phyloP scores from a whole-genome alignment of 1,139 yeast species.

The Williopsis jadinii region DNA sequence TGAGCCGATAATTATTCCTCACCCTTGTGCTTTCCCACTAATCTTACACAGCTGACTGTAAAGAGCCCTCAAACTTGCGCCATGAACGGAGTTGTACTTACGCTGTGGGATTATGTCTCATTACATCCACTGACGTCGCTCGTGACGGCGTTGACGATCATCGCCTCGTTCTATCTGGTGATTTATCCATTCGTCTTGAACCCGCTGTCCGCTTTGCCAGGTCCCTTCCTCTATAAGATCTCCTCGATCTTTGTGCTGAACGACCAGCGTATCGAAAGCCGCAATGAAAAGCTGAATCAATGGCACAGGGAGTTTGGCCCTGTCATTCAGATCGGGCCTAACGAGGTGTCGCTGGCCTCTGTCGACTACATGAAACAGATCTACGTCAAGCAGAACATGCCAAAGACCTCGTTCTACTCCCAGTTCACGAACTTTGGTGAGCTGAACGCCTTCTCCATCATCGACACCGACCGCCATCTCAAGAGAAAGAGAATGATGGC shows the following conservation, averaged over 20 bases:
- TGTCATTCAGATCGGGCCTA: slow-evolving; percentile 54
- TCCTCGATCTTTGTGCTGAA: slow-evolving; percentile 42
- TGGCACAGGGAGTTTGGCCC: slow-evolving; percentile 55
- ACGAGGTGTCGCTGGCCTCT: slow-evolving; percentile 55
- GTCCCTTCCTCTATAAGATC: slow-evolving; percentile 48
- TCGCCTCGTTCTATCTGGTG: not conserved
- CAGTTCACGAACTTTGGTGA: slow-evolving; percentile 56
- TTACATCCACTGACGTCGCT: slow-evolving; percentile 5
- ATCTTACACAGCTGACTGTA: too few relatives aligned
- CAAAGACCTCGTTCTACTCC: slow-evolving; percentile 53
- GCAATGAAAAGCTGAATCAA: slow-evolving; percentile 43
- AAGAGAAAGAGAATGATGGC: slow-evolving; percentile 41
- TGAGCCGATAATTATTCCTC: too few relatives aligned
- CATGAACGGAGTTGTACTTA: too few relatives aligned
- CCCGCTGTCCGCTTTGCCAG: slow-evolving; percentile 51
- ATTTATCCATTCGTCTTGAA: slow-evolving; percentile 30
- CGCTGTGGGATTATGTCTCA: not conserved
- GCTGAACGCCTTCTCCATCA: slow-evolving; percentile 51
- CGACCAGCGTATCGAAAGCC: slow-evolving; percentile 43
- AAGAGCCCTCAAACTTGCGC: too few relatives aligned
- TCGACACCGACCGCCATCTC: slow-evolving; percentile 43
- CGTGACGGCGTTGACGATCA: not conserved
- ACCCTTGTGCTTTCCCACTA: too few relatives aligned
- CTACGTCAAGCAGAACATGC: slow-evolving; percentile 48
- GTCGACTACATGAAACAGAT: slow-evolving; percentile 46